Base-by-base conservation (phyloP, 2,329 filamentous ascomycete genomes). In the Aphanoascus verrucosus region DNA sequence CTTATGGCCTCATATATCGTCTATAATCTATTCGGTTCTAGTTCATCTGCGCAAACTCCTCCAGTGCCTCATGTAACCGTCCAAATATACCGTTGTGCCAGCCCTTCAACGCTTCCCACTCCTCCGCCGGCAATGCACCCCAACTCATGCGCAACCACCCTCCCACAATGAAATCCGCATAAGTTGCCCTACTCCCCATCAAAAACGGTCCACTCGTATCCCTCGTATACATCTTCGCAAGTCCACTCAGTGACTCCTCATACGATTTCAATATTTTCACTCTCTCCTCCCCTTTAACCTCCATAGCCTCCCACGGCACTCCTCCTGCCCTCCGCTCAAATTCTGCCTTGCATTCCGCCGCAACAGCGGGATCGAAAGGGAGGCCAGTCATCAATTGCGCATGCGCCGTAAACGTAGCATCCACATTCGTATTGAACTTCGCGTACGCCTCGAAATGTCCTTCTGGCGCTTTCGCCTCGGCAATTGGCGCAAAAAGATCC, bases 91-190 rank as follows among this genome's bases (percentile, higher is more conserved):
- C 55, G 5, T 35, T 31, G 45, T 55, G 52, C 52, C 55, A 54
- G 3, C 43, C 52, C 37, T 31, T 54, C 34, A 54, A 9, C n/a
- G 44, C 54, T 20, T 56, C 48, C 55, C 55, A 54, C 20, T 43
- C 52, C 2, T 35, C 23, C 46, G 17, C 20, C 12, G 43, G 38
- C 17, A 54, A n/a, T 1, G 50, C 53, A 23, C 8, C 46, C 5
- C 19, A 32, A 14, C 49, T 40, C 72, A 79, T 76, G 5, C 69
- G 67, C 62, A 82, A 53, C 79, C 79, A 82, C 0, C 66, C 77
- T 1, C 78, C 79, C 0, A 82, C 72, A 34, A 81, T 78, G 0
- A 80, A 60, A 59, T 82, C 80, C 1, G 77, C 78, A 67, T 81
- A 80, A 43, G 61, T 74, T 0, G 71, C 68, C 60, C 58, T 60